Conservation (phyloP, 257 asterid species). For the Nicotiana noctiflora region DNA sequence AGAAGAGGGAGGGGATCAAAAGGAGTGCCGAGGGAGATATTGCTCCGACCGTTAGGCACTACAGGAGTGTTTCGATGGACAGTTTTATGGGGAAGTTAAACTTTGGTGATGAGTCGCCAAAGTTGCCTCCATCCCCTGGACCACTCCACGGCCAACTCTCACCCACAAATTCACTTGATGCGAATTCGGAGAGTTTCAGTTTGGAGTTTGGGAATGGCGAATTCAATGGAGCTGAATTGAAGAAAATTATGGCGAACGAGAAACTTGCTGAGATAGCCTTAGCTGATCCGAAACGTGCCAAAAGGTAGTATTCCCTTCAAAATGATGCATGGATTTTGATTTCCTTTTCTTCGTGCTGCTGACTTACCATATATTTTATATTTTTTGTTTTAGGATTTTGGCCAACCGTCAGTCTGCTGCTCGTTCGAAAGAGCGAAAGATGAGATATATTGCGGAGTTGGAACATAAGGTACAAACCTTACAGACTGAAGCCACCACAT, state of each 20-base stretch:
- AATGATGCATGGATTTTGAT: neutral
- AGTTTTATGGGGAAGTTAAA: conserved; percentile 72
- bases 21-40: conserved; percentile 68
- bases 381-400: conserved; percentile 40
- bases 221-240: conserved; percentile 59
- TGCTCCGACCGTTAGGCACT: conserved; percentile 66
- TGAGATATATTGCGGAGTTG: conserved; percentile 58
- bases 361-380: neutral
- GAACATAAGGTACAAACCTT: conserved; percentile 76
- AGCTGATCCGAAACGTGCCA: conserved; percentile 65
- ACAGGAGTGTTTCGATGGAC: conserved; percentile 79
- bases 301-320: conserved; percentile 36
- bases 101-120: conserved; percentile 64
- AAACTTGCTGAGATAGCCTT: conserved; percentile 62
- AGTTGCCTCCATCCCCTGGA: conserved; percentile 62
- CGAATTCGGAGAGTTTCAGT: conserved; percentile 38
- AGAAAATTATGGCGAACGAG: conserved; percentile 66
- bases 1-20: conserved; percentile 59
- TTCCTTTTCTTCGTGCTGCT: neutral
- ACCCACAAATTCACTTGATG: conserved; percentile 47
- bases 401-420: conserved; percentile 79
- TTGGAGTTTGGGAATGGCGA: conserved; percentile 71
- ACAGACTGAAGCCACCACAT: conserved; percentile 69
- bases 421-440: conserved; percentile 66
- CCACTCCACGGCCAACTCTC: conserved; percentile 43